phyloP scores from a whole-genome alignment of 768 basidiomycete genomes.

The Lactarius psammicola region DNA sequence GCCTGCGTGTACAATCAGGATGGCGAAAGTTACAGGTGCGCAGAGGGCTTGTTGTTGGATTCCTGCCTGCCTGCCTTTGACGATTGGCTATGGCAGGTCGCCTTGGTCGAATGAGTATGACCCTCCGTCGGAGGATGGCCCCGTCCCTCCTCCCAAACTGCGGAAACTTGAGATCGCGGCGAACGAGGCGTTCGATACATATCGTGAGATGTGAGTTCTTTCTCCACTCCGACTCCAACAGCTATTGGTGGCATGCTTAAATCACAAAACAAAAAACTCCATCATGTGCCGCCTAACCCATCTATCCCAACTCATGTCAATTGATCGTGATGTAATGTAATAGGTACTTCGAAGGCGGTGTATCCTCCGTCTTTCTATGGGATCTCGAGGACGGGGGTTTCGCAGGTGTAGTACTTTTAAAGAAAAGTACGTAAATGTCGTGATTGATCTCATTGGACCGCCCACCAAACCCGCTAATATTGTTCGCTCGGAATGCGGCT shows the following conservation, averaged over 20 bases:
- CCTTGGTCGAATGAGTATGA: slow-evolving; percentile 99
- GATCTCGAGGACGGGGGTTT: slow-evolving; percentile 95
- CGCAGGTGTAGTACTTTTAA: slow-evolving; percentile 93
- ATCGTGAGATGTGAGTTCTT: slow-evolving; percentile 79
- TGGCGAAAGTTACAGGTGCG: slow-evolving; percentile 83
- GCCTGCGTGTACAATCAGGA: slow-evolving; percentile 93
- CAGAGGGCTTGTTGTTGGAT: slow-evolving; percentile 1
- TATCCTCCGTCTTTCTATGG: slow-evolving; percentile 97
- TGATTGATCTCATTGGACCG: not conserved
- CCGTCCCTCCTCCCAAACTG: slow-evolving; percentile 77
- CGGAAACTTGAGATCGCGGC: slow-evolving; percentile 90
- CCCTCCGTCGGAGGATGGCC: slow-evolving; percentile 86
- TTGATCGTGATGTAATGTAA: slow-evolving; percentile 6
- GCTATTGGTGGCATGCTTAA: not conserved
- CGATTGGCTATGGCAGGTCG: slow-evolving; percentile 54
- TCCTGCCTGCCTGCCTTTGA: not conserved
- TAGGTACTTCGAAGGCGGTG: slow-evolving; percentile 98
- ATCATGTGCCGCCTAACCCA: not conserved
- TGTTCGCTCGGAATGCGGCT: not conserved
- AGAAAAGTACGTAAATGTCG: slow-evolving; percentile 66
- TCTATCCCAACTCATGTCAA: not conserved
- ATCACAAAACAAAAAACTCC: not conserved
- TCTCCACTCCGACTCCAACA: not conserved
- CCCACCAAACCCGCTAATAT: not conserved
- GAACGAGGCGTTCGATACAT: slow-evolving; percentile 96